Base-by-base conservation (phyloP, 2,329 filamentous ascomycete species). In the Hypoxylon sp. region DNA sequence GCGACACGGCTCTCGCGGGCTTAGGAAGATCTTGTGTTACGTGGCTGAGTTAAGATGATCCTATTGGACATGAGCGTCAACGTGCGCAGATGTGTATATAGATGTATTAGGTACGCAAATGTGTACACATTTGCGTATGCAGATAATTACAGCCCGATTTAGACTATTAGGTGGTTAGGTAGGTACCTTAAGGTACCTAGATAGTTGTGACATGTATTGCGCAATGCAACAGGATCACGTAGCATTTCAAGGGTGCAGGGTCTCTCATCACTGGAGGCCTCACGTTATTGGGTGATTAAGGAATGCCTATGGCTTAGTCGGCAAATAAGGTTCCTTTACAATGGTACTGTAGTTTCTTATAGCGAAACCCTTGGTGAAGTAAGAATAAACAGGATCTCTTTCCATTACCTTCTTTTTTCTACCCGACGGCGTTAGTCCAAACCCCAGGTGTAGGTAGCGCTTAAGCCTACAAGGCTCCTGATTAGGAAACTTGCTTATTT, bases 61-160 rank as follows among this genome's bases (percentile, higher is more conserved):
- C 10, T 5, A 36, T 51, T 51, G 30, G 48, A 13, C 19, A 13
- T 11, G 2, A 36, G 6, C n/a, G 2, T 34, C 7, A 13, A 30
- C 28, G 9, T 30, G 36, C 48, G 13, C 48, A 53, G 6, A 14
- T 13, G 34, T 36, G 34, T 36, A 36, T 36, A 13, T 5, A 36
- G 32, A 17, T 19, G 19, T 48, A 7, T 48, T n/a, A n/a, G n/a
- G 23, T 23, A 28, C 45, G 13, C 45, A 13, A 13, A 28, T 49
- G 45, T 49, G 45, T 49, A 49, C 45, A n/a, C 45, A 30, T 14
- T 21, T 57, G 53, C 25, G 53, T 48, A 57, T 14, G 28, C 17
- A 34, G 17, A 36, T 48, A 25, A 14, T 7, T 17, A 30, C 7
- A 56, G 38, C 38, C 52, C 32, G 52, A n/a, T 30, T 21, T 30